Evolutionary conservation across 805 yeast genomes (phyloP), one percentile per base, ranked within the genome.

Genomic region (Metschnikowia santaceciliae): DNA sequence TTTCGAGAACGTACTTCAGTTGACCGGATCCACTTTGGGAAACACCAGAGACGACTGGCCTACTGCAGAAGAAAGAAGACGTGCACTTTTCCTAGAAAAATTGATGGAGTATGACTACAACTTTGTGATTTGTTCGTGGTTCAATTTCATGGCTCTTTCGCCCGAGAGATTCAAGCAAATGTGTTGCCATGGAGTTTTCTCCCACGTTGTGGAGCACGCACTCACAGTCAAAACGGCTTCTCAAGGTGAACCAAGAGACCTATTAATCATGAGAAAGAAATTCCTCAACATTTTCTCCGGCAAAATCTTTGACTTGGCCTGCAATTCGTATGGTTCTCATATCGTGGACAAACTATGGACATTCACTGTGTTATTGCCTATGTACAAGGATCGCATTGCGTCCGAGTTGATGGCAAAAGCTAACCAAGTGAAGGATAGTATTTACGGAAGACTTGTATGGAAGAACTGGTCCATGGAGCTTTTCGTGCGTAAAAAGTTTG

Each of bases 371-470:
- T 82, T 84, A 50, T 75, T 91, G 63, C 89, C 89, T 52, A 81
- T 86, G 75, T 89, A 86, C 66, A 87, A 95, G 59, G 98, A 92
- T 64, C 78, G 92, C 58, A 79, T 92, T 53, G 97, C 96, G 0
- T 77, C 78, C 22, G 84, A 83, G 52, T 70, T 92, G 53, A 61
- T 72, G 26, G 76, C 72, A 15, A 78, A 83, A 40, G 78, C 84
- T 37, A 85, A 81, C 36, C 75, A 77, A 54, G 86, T 94, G 41
- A 90, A 94, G 71, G 89, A 84, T 54, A 88, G 96, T 63, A 79
- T 75, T 11, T 94, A 92, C 62, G 99, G 99, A 34, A 81, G 85
- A 63, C 78, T 83, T 60, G 98, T 94, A 1, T 94, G 97, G 98
- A 88, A 86, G 65, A 92, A 92, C 66, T 94, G 97, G 97, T 71